A percentile compares a stretch with the other conserved stretches of the same genome.
Conservation (phyloP, 768 basidiomycete species). For the Tulasnella sp. region DNA sequence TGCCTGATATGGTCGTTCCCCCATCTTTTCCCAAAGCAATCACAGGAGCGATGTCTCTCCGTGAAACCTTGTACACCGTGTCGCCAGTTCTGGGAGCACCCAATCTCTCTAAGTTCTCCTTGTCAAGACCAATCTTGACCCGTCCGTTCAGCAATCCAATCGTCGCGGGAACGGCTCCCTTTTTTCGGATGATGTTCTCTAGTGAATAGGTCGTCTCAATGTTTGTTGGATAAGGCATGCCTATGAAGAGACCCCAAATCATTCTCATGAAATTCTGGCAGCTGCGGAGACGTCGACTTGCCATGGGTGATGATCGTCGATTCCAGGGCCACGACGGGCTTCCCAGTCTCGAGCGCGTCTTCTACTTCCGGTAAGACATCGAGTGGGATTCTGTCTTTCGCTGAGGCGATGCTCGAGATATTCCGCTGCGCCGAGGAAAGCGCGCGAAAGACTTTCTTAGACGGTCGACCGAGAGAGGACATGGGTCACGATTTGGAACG, state of each 20-base stretch:
- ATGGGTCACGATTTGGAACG: not conserved
- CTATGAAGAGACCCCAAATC: not conserved
- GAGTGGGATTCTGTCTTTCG: not conserved
- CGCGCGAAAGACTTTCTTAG: not conserved
- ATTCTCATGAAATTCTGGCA: not conserved
- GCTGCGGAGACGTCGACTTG: constrained; percentile 1
- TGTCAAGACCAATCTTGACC: constrained; percentile 72
- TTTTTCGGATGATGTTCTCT: constrained; percentile 59
- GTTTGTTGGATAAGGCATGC: constrained; percentile 74
- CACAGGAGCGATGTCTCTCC: constrained; percentile 71
- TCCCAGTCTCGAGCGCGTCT: constrained; percentile 53
- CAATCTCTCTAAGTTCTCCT: constrained; percentile 52
- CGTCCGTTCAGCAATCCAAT: constrained; percentile 75
- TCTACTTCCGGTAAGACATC: constrained; percentile 60
- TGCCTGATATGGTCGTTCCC: constrained; percentile 44
- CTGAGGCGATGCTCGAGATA: not conserved
- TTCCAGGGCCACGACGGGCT: constrained; percentile 82
- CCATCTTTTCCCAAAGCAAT: constrained; percentile 58
- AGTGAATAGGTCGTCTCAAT: constrained; percentile 57
- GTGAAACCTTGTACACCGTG: constrained; percentile 41
- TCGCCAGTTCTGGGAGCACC: constrained; percentile 39
- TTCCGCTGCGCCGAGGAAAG: not conserved
- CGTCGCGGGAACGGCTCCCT: constrained; percentile 79
- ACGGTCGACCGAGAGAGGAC: not conserved
- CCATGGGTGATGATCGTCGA: constrained; percentile 87